Conservation (phyloP, 1,284 basidiomycete species). For the Pseudozyma pruni region DNA sequence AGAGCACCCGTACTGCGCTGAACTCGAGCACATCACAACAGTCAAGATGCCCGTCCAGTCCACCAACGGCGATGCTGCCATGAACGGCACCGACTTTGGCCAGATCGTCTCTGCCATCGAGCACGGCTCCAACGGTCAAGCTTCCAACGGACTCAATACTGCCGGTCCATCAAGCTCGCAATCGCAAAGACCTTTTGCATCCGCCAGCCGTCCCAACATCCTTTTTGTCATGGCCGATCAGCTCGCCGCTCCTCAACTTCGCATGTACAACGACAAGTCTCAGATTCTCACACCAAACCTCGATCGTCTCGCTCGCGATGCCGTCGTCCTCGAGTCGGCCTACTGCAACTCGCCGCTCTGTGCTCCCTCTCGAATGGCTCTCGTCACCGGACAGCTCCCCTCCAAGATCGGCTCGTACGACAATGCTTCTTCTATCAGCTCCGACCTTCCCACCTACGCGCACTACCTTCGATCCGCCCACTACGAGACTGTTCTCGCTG, state of each 20-base stretch:
- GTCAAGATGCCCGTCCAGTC: constrained; percentile 22
- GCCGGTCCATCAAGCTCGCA: constrained; percentile 1
- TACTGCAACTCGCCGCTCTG: constrained; percentile 45
- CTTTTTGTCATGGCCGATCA: constrained; percentile 43
- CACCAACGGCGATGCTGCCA: constrained; percentile 1
- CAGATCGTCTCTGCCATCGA: neutral
- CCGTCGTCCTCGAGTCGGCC: constrained; percentile 40
- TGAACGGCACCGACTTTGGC: constrained; percentile 11
- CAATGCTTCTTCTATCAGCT: constrained; percentile 40
- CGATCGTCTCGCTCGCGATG: constrained; percentile 25
- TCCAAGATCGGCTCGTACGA: constrained; percentile 39
- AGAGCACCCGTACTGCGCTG: too few species aligned
- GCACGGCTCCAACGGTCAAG: constrained; percentile 12
- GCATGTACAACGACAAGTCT: constrained; percentile 41
- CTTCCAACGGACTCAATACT: neutral
- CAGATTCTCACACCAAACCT: constrained; percentile 38
- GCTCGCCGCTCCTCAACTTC: constrained; percentile 37
- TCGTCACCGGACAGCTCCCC: constrained; percentile 37
- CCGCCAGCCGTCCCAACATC: constrained; percentile 23
- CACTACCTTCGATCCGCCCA: constrained; percentile 36
- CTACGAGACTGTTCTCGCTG: constrained; percentile 38
- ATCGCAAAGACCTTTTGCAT: neutral
- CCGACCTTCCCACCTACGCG: constrained; percentile 36
- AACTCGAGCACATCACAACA: neutral
- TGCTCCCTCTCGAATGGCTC: constrained; percentile 42